Base-by-base conservation (phyloP, 768 basidiomycete species). In the Crepidotus variabilis region DNA sequence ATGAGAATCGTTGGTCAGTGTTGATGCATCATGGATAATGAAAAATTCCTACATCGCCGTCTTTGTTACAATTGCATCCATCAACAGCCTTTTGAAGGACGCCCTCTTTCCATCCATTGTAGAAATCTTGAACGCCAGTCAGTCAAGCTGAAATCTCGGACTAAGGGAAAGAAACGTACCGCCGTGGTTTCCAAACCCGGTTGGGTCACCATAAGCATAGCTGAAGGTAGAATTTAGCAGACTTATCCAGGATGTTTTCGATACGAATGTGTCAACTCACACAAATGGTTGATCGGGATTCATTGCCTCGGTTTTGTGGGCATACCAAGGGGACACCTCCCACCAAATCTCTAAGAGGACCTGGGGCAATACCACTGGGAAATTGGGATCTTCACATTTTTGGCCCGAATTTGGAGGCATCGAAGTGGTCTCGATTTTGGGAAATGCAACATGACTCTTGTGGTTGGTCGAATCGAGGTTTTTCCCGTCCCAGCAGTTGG, bases 171-270 rank as follows among this genome's bases (percentile, higher is more conserved):
- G 45, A 46, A 14, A 61, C 68, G 48, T 60, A 75, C 75, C 78
- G n/a, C 72, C 76, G 57, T 78, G 77, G 57, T 78, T 71, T 63
- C 80, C 80, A 61, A 77, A 79, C 7, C 81, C 81, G 20, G 79
- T 82, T 8, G 76, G 74, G 61, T 85, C 83, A 33, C 83, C 83
- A 58, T 78, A 69, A 20, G 81, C 56, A 50, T 58, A 72, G 5
- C 73, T 73, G 34, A 49, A 21, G 5, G 43, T 23, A 9, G n/a
- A 16, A 23, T 34, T 23, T 59, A 51, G 46, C 48, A 21, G 16
- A 20, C 28, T n/a, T 18, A 8, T 28, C 8, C 28, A 8, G 28
- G 28, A 28, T 28, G 28, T 28, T 22, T 14, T 43, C 32, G 46
- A 35, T 39, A 4, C 13, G 16, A 18, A 7, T 39, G 18, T 8